Evolutionary conservation across 768 basidiomycete genomes (phyloP).

Genomic region (Neoboletus magnificus): DNA sequence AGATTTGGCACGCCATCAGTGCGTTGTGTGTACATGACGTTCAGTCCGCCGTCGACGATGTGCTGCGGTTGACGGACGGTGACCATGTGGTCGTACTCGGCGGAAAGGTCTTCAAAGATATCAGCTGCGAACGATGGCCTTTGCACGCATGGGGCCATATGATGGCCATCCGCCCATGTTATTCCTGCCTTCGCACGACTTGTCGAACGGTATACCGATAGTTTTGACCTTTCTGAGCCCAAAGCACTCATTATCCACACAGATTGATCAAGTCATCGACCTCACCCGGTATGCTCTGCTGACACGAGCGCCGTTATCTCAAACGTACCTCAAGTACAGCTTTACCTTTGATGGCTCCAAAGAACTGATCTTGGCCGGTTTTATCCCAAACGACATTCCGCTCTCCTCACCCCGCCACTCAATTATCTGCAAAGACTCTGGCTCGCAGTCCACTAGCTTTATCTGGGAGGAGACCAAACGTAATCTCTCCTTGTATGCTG

Average conservation of each 20-base stretch:
- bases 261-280: slow-evolving; percentile 32
- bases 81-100: slow-evolving; percentile 33
- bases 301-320: slow-evolving; percentile 11
- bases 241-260: not conserved
- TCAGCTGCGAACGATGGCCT: slow-evolving; percentile 28
- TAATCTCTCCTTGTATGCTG: slow-evolving; percentile 27
- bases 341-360: slow-evolving; percentile 22
- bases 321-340: slow-evolving; percentile 22
- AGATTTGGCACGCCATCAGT: slow-evolving; percentile 32
- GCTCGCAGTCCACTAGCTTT: not conserved
- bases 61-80: slow-evolving; percentile 26
- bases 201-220: slow-evolving; percentile 27
- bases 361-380: slow-evolving; percentile 31
- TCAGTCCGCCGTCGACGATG: slow-evolving; percentile 31
- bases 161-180: slow-evolving; percentile 29
- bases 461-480: slow-evolving; percentile 29
- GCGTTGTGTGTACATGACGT: slow-evolving; percentile 30
- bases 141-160: slow-evolving; percentile 37
- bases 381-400: slow-evolving; percentile 27
- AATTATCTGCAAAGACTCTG: slow-evolving; percentile 14
- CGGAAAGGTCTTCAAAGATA: slow-evolving; percentile 33
- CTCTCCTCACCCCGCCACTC: slow-evolving; percentile 23
- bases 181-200: slow-evolving; percentile 31
- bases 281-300: slow-evolving; percentile 30
- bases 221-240: not conserved